Evolutionary conservation across 495 filamentous ascomycete genomes (phyloP), one percentile per base, ranked within the genome.

Genomic region (Penicillium maclennaniae): DNA sequence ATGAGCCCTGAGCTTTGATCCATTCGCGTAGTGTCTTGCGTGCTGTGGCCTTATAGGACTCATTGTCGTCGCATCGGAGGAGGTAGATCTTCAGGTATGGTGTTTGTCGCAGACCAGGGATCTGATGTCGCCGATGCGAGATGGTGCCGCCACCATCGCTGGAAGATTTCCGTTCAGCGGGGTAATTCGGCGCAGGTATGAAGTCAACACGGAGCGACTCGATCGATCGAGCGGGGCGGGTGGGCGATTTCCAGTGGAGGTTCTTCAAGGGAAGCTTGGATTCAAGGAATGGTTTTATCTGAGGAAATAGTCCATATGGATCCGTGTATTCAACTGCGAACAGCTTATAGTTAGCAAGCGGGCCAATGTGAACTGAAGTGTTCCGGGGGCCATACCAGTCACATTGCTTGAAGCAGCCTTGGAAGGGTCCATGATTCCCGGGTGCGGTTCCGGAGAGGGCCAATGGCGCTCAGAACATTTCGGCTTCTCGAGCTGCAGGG

Each of bases 161-260:
- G 21, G 74, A 74, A 2, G 62, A 56, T 37, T 71, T 65, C 28
- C 61, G 67, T 54, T 71, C 70, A 20, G 49, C 48, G 5, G 60
- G 28, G 12, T 72, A 69, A 53, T 60, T 52, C 41, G 69, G 70
- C 31, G 69, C 78, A 3, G 87, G 84, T 12, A 91, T 76, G 53
- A 97, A 84, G 43, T 95, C 91, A 61, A 97, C 82, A 61, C 96
- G 89, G 37, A 98, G 82, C 42, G 91, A 90, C 63, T 87, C 85
- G 68, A 98, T 97, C 23, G 92, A 95, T 45, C 93, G 85, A 37
- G 96, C 75, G 9, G 95, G 92, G 9, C 93, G 86, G 23, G 85
- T 85, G 43, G 93, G 87, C 7, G 95, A 96, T 68, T 96, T 93
- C 93, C 93, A 98, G 65, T 97, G 87, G 42, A 98, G 84, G 65